Evolutionary conservation across 257 asterid genomes (phyloP).

Genomic region (Rubia yunnanensis): DNA sequence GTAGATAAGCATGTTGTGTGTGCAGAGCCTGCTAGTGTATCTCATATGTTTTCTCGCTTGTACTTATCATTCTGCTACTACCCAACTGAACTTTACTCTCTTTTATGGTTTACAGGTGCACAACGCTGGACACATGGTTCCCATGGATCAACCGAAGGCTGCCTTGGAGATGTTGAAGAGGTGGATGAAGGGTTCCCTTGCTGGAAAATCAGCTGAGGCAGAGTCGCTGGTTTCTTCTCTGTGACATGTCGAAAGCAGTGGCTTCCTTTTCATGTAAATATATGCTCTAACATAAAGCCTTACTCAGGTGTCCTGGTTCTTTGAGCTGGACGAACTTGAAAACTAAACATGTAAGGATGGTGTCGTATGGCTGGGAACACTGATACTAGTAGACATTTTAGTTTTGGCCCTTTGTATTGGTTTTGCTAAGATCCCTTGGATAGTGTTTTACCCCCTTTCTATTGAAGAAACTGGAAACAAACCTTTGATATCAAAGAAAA

Average conservation of each 20-base stretch:
- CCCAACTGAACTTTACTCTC: too few relatives aligned
- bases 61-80: background rate
- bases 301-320: background rate
- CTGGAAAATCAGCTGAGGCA: slow-evolving; percentile 19
- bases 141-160: slow-evolving; percentile 93
- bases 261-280: background rate
- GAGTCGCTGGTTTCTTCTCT: slow-evolving; percentile 56
- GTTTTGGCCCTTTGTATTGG: background rate
- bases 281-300: background rate
- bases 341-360: background rate
- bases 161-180: slow-evolving; percentile 74
- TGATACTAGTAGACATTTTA: too few relatives aligned
- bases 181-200: slow-evolving; percentile 71
- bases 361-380: background rate
- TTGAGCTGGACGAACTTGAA: background rate
- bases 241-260: slow-evolving; percentile 18
- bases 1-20: background rate
- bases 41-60: background rate
- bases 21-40: background rate
- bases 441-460: too few relatives aligned
- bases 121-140: slow-evolving; percentile 98
- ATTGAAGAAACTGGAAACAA: too few relatives aligned
- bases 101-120: slow-evolving; percentile 45
- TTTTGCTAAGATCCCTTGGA: too few relatives aligned
- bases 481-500: too few relatives aligned